Percentiles rank a stretch among this genome's conserved stretches.
Evolutionary conservation across 192 early-diverging fungal genomes (phyloP).

Genomic region (Fimicolochytrium jonesii): DNA sequence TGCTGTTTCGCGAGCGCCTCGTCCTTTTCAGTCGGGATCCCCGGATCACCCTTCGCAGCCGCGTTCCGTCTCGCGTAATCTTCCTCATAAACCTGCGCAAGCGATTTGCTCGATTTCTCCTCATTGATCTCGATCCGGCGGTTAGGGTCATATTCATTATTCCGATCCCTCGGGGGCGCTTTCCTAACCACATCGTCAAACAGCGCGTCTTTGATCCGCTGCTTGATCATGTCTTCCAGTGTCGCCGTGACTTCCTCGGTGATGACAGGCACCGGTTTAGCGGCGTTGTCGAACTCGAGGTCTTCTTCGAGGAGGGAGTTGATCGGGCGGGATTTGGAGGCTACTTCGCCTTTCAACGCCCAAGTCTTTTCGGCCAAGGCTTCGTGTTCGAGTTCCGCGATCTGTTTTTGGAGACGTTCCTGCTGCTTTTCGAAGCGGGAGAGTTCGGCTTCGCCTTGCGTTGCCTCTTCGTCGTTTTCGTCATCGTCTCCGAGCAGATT

Average conservation of each 20-base stretch:
- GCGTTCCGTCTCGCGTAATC: conserved; percentile 70
- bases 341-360: conserved; percentile 86
- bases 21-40: conserved; percentile 69
- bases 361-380: conserved; percentile 80
- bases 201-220: conserved; percentile 80
- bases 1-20: conserved; percentile 74
- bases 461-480: conserved; percentile 42
- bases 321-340: conserved; percentile 72
- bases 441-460: conserved; percentile 20
- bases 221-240: conserved; percentile 91
- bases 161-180: conserved; percentile 58
- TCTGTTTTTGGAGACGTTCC: conserved; percentile 61
- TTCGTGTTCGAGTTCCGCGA: conserved; percentile 81
- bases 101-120: conserved; percentile 78
- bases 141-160: conserved; percentile 57
- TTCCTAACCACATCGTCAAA: conserved; percentile 96
- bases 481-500: conserved; percentile 58
- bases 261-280: conserved; percentile 91
- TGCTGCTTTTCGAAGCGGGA: conserved; percentile 84
- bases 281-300: conserved; percentile 83
- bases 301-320: conserved; percentile 94
- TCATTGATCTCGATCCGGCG: conserved; percentile 76
- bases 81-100: conserved; percentile 88
- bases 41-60: neutral
- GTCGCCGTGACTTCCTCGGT: conserved; percentile 84